Evolutionary conservation across 1,139 yeast species (phyloP).

Genomic region (Hemisphaericaspora xylofermentans): DNA sequence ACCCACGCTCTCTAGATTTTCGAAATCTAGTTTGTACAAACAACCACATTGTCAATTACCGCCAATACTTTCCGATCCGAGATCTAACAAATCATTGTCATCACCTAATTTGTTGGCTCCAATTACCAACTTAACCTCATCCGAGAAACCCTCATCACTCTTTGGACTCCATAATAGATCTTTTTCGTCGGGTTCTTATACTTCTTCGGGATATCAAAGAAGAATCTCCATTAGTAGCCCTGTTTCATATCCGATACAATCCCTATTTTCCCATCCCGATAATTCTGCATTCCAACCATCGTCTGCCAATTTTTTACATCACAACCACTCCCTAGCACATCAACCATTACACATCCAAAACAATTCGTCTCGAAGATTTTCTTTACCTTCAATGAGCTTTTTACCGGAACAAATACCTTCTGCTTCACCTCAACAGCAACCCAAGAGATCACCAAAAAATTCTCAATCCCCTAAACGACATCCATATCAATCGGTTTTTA

Average conservation of each 20-base stretch:
- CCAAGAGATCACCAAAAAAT: neutral
- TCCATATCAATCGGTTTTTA: slow-evolving; percentile 1
- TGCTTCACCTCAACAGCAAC: neutral
- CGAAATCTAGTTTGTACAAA: neutral
- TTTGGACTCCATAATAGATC: neutral
- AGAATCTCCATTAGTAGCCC: neutral
- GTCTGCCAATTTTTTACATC: slow-evolving; percentile 1
- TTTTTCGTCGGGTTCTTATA: neutral
- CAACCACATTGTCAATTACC: slow-evolving; percentile 1
- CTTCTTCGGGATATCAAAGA: neutral
- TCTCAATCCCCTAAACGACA: neutral
- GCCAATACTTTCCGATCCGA: neutral
- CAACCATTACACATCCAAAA: neutral
- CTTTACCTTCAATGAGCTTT: slow-evolving; percentile 1
- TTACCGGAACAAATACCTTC: neutral
- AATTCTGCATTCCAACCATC: neutral
- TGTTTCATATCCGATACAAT: neutral
- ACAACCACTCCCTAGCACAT: neutral
- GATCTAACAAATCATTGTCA: neutral
- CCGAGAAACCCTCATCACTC: neutral
- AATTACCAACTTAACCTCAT: neutral
- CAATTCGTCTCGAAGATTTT: neutral
- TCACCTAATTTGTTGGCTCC: neutral
- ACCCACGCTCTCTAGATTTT: neutral
- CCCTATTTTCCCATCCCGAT: neutral